Conservation (phyloP, 2,329 filamentous ascomycete species). For the Curvularia sp. region DNA sequence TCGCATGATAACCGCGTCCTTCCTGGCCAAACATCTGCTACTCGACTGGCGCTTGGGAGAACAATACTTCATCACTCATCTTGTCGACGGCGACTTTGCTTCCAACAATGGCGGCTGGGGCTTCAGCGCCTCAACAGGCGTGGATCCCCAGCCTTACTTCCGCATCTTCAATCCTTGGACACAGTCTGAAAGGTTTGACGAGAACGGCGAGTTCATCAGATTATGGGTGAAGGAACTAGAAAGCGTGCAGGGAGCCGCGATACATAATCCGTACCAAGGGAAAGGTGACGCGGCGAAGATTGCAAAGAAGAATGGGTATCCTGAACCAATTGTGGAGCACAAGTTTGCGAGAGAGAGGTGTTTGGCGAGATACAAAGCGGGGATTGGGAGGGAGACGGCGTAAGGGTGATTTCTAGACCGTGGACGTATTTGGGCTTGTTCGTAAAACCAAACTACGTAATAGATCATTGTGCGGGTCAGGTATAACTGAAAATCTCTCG, state of each 20-base stretch:
- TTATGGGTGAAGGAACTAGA: constrained; percentile 81
- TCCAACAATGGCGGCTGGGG: constrained; percentile 71
- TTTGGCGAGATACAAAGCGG: constrained; percentile 73
- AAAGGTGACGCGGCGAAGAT: constrained; percentile 60
- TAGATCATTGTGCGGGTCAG: background rate
- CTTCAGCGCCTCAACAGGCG: constrained; percentile 71
- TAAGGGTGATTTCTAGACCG: constrained; percentile 8
- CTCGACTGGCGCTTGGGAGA: constrained; percentile 61
- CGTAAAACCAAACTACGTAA: too few species aligned
- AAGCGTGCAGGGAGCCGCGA: constrained; percentile 67
- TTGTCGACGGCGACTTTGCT: constrained; percentile 57
- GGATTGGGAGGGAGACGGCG: constrained; percentile 61
- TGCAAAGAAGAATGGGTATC: constrained; percentile 74
- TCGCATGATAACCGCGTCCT: constrained; percentile 60
- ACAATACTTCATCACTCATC: constrained; percentile 58
- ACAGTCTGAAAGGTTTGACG: constrained; percentile 87
- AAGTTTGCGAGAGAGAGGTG: constrained; percentile 71
- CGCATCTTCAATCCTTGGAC: constrained; percentile 85
- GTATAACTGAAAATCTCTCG: too few species aligned
- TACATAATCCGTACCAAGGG: constrained; percentile 81
- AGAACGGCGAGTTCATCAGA: constrained; percentile 78
- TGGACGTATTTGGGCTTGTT: background rate
- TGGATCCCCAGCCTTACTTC: constrained; percentile 90
- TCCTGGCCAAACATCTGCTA: constrained; percentile 58
- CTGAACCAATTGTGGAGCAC: constrained; percentile 76